Evolutionary conservation across 805 yeast species (phyloP).

Genomic region (Blastobotrys parvus): DNA sequence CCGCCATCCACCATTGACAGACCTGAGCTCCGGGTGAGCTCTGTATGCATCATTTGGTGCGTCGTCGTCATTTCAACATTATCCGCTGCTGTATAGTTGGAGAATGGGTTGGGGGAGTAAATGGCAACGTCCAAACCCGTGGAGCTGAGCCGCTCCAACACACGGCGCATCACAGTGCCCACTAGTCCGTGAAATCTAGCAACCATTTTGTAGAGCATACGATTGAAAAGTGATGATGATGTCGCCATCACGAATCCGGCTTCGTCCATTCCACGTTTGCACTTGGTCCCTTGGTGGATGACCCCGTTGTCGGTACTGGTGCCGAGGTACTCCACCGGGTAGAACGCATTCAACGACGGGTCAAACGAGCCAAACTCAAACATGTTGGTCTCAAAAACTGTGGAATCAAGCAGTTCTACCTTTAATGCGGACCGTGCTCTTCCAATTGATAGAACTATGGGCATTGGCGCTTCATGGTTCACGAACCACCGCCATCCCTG

Average conservation of each 20-base stretch:
- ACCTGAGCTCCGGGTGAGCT: constrained; percentile 32
- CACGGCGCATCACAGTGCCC: constrained; percentile 46
- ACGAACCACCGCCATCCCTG: constrained; percentile 49
- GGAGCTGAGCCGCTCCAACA: neutral
- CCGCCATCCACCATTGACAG: constrained; percentile 65
- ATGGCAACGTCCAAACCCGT: constrained; percentile 50
- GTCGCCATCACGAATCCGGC: constrained; percentile 77
- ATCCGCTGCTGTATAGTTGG: constrained; percentile 31
- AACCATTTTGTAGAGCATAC: constrained; percentile 65
- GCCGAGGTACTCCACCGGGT: constrained; percentile 61
- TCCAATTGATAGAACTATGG: constrained; percentile 43
- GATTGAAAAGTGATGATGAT: constrained; percentile 63
- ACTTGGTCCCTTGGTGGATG: constrained; percentile 36
- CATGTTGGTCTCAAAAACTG: constrained; percentile 44
- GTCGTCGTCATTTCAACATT: too few species aligned
- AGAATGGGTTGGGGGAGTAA: constrained; percentile 67
- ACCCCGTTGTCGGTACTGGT: constrained; percentile 51
- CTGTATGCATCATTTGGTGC: too few species aligned
- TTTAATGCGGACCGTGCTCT: constrained; percentile 36
- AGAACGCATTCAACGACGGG: constrained; percentile 55
- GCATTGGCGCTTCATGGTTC: constrained; percentile 54
- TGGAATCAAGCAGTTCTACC: constrained; percentile 48
- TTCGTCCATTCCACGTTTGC: constrained; percentile 68
- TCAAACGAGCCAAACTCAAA: constrained; percentile 86
- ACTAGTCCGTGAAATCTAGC: constrained; percentile 36